phyloP scores from a whole-genome alignment of 805 yeast species.

The Kurtzmaniella cleridarum region DNA sequence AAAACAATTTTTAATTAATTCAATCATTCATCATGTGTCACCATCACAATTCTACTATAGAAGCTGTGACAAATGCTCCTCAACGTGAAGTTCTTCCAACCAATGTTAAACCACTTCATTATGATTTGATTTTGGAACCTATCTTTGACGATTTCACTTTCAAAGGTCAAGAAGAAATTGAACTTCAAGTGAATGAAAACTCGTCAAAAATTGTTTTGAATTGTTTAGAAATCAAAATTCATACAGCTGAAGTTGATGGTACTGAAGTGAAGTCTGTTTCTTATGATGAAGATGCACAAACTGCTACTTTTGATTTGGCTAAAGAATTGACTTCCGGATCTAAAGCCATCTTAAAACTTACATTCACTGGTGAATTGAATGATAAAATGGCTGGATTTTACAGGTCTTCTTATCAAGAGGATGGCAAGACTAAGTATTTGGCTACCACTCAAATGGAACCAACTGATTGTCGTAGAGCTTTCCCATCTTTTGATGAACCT shows the following conservation, averaged over 20 bases:
- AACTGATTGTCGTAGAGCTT: slow-evolving; percentile 81
- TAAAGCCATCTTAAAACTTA: slow-evolving; percentile 41
- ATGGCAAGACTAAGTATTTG: slow-evolving; percentile 63
- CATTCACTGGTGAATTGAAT: slow-evolving; percentile 60
- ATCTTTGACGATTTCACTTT: slow-evolving; percentile 52
- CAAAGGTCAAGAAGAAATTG: slow-evolving; percentile 50
- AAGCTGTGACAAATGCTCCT: slow-evolving; percentile 4
- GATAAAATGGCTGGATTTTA: slow-evolving; percentile 83
- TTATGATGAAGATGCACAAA: slow-evolving; percentile 33
- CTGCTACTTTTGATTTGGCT: slow-evolving; percentile 35
- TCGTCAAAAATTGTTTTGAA: slow-evolving; percentile 50
- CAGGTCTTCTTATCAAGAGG: slow-evolving; percentile 58
- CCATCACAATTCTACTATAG: slow-evolving; percentile 2
- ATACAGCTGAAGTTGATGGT: slow-evolving; percentile 38
- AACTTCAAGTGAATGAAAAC: slow-evolving; percentile 46
- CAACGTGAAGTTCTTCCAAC: slow-evolving; percentile 40
- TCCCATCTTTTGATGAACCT: slow-evolving; percentile 85
- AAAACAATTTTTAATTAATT: too few species aligned
- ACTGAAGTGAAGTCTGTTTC: slow-evolving; percentile 14
- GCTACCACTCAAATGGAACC: slow-evolving; percentile 87
- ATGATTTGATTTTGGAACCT: slow-evolving; percentile 38
- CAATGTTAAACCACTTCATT: slow-evolving; percentile 37
- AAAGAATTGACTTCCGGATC: slow-evolving; percentile 31
- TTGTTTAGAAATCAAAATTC: slow-evolving; percentile 59
- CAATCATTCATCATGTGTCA: too few species aligned